These are phyloP conservation scores for Bruguiera hainesii DNA, from an alignment of 441 rosid species.

Conservation along the genomic window DNA sequence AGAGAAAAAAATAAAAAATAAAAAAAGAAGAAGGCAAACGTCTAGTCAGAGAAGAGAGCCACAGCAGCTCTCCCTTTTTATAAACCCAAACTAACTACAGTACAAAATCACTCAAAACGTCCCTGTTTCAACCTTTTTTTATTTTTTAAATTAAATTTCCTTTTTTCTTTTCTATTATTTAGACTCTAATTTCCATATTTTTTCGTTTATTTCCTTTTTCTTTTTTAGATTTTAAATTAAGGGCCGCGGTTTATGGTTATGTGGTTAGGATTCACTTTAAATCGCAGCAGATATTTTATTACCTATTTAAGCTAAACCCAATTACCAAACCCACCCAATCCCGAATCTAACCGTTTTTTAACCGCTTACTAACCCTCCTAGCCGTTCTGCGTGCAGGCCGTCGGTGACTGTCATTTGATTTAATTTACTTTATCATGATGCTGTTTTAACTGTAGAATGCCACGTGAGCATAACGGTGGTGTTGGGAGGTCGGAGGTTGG, in stretches of 20 bases:
- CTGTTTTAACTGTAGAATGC: constrained; percentile 19
- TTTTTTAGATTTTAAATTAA: neutral
- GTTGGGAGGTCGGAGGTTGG: too few species aligned
- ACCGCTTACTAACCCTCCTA: neutral
- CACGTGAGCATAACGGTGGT: constrained; percentile 27
- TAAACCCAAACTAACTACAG: constrained; percentile 27
- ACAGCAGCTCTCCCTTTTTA: constrained; percentile 37
- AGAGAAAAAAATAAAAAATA: neutral
- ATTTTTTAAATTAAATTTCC: neutral
- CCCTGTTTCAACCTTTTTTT: too few species aligned
- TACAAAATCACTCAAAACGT: neutral
- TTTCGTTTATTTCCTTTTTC: neutral
- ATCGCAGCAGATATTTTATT: too few species aligned
- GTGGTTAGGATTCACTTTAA: neutral
- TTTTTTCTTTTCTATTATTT: neutral
- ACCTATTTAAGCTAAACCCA: neutral
- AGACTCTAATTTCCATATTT: neutral
- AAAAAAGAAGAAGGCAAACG: constrained; percentile 7
- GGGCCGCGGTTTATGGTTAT: constrained; percentile 1
- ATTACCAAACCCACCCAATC: constrained; percentile 9
- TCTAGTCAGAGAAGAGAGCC: constrained; percentile 29
- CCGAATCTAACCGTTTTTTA: neutral
- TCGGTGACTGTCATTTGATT: too few species aligned
- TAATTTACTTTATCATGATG: too few species aligned
- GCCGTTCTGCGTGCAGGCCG: too few species aligned